Percentiles rank a stretch among this genome's conserved stretches.
These are phyloP conservation scores for Ceratocystis cubensis DNA, from an alignment of 2,329 filamentous ascomycete species.

Conservation along the genomic window DNA sequence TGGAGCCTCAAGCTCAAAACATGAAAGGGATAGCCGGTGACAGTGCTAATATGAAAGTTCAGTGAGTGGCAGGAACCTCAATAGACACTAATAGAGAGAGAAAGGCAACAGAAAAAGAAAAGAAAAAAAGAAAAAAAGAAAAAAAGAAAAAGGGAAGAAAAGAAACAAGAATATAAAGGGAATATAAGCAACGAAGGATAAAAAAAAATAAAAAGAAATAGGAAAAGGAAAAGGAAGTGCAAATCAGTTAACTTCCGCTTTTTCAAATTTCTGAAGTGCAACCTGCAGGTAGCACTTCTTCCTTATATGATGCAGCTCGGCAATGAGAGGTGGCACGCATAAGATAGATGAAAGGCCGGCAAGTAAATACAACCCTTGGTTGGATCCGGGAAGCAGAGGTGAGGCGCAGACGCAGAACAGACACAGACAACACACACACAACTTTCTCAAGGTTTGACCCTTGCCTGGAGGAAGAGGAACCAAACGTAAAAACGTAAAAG, in stretches of 20 bases:
- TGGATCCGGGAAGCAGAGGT: constrained; percentile 1
- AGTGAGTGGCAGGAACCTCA: background rate
- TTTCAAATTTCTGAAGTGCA: background rate
- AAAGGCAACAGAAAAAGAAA: background rate
- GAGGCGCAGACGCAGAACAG: constrained; percentile 5
- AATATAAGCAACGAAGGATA: background rate
- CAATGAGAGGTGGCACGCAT: constrained; percentile 3
- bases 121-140: background rate
- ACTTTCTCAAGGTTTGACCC: constrained; percentile 7
- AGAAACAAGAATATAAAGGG: background rate
- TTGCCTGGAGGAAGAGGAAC: background rate
- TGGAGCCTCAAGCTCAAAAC: constrained; percentile 8
- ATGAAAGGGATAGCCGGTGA: background rate
- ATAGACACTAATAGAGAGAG: background rate
- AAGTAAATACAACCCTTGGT: background rate
- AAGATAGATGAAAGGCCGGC: constrained; percentile 2
- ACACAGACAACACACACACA: background rate
- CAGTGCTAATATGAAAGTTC: background rate
- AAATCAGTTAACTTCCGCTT: background rate
- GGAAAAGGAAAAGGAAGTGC: background rate
- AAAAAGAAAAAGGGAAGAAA: background rate
- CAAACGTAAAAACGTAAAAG: background rate
- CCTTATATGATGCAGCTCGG: constrained; percentile 9
- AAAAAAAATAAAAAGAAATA: background rate
- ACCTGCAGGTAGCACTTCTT: background rate